Evolutionary conservation across 2,329 filamentous ascomycete genomes (phyloP).

Genomic region (Xylaria sp.): DNA sequence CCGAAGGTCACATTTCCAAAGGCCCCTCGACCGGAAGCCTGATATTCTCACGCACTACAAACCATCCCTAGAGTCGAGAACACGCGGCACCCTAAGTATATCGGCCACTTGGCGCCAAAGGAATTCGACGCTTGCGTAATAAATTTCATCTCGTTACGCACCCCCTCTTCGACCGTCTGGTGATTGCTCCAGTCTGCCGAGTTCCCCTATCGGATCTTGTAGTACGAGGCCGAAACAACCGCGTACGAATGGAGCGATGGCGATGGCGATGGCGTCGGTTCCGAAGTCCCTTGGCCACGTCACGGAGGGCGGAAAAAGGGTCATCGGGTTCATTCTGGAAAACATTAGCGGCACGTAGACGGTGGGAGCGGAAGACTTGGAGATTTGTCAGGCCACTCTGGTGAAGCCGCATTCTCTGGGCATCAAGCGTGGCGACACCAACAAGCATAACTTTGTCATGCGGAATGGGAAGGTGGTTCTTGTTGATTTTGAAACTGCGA

Average conservation of each 20-base stretch:
- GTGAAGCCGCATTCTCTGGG: constrained; percentile 51
- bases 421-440: constrained; percentile 53
- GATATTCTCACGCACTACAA: constrained; percentile 20
- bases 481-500: constrained; percentile 49
- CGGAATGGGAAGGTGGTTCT: constrained; percentile 42
- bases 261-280: constrained; percentile 39
- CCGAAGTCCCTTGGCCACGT: constrained; percentile 48
- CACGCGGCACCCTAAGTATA: constrained; percentile 31
- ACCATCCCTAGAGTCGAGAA: constrained; percentile 25
- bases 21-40: constrained; percentile 16
- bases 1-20: constrained; percentile 34
- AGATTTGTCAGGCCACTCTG: constrained; percentile 45
- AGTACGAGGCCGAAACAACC: constrained; percentile 42
- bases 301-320: constrained; percentile 44
- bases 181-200: constrained; percentile 43
- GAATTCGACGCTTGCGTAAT: constrained; percentile 6
- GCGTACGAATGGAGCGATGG: constrained; percentile 46
- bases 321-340: constrained; percentile 51
- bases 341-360: constrained; percentile 43
- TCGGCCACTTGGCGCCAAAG: constrained; percentile 35
- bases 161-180: constrained; percentile 27
- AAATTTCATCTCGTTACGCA: constrained; percentile 32
- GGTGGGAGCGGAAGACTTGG: constrained; percentile 48
- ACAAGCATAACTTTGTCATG: constrained; percentile 49
- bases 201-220: constrained; percentile 42